These are phyloP conservation scores for Phytophthora fragariaefolia DNA, from an alignment of 352 stramenopile species.

Conservation along the genomic window DNA sequence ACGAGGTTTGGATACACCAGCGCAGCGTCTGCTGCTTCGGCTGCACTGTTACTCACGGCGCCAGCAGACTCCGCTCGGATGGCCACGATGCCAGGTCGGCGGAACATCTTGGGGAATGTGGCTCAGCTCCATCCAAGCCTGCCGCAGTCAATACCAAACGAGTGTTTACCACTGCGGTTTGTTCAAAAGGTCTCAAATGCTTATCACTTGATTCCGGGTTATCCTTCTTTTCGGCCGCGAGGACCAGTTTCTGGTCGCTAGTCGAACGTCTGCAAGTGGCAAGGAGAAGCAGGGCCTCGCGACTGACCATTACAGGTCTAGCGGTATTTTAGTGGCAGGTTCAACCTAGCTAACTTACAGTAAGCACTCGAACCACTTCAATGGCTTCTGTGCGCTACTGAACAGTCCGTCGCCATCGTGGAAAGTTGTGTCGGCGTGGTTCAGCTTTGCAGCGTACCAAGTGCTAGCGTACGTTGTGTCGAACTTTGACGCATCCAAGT, in stretches of 20 bases:
- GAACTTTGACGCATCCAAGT: conserved; percentile 47
- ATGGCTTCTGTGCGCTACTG: conserved; percentile 54
- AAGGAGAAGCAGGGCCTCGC: background rate
- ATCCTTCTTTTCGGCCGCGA: background rate
- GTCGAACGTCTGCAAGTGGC: background rate
- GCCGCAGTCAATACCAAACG: no score
- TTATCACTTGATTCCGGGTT: background rate
- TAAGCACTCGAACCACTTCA: conserved; percentile 70
- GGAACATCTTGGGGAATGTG: conserved; percentile 8
- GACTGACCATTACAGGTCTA: background rate
- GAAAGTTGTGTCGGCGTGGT: conserved; percentile 67
- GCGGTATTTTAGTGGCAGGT: no score
- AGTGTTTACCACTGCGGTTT: conserved; percentile 11
- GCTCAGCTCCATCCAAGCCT: no score
- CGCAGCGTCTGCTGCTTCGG: conserved; percentile 16
- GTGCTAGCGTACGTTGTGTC: conserved; percentile 37
- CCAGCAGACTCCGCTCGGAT: conserved; percentile 19
- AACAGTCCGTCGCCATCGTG: conserved; percentile 62
- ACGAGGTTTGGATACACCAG: conserved; percentile 30
- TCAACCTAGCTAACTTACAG: no score
- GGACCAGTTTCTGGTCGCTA: no score
- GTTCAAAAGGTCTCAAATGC: background rate
- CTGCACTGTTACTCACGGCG: conserved; percentile 29
- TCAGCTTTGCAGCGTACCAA: conserved; percentile 66
- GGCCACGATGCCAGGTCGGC: conserved; percentile 12